Evolutionary conservation across 352 stramenopile genomes (phyloP), one percentile per base, ranked within the genome.

Genomic region (Globisporangium acanthophoron): DNA sequence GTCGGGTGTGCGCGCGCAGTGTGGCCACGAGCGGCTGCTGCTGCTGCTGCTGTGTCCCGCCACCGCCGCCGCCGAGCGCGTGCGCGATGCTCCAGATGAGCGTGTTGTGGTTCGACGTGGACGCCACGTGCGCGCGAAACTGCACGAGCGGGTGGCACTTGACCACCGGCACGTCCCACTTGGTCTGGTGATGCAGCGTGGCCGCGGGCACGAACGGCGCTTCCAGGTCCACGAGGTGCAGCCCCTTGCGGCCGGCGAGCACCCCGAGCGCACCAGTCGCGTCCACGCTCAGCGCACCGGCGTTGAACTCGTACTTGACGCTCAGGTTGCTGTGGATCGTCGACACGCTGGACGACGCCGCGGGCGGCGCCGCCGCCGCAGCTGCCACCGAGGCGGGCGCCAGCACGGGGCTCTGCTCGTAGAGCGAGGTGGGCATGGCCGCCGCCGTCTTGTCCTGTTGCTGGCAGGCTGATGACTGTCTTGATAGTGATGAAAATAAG

Each of bases 31-130:
- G 74, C 45, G 85, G 77, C 53, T 81, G 75, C 33, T 52, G 35
- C 29, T 56, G 16, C 24, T 47, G 20, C 16, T 46, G 16, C 39
- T 58, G 11, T 12, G 56, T 69, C 58, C n/a, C 43, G 37, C 35
- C 51, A 7, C 51, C 35, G 29, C 35, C 65, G 24, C 3, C 53
- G 35, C 52, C 65, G 39, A 53, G 59, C 43, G 58, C 65, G 31
- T 62, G 58, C 13, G 70, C 52, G 44, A 94, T 74, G 58, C 91
- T 73, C 85, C 85, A 94, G 39, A 94, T 79, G 46, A 94, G 74
- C 41, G 81, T 90, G 59, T 90, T 87, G 46, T 85, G 73, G 67
- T 92, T 89, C 45, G 80, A 89, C 41, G 85, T 90, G 15, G 85
- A 90, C 6, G 83, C 82, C 29, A 92, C 81, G 61, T 80, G 69